Base-by-base conservation (phyloP, 2,329 filamentous ascomycete species). In the Cryphonectria naterciae region DNA sequence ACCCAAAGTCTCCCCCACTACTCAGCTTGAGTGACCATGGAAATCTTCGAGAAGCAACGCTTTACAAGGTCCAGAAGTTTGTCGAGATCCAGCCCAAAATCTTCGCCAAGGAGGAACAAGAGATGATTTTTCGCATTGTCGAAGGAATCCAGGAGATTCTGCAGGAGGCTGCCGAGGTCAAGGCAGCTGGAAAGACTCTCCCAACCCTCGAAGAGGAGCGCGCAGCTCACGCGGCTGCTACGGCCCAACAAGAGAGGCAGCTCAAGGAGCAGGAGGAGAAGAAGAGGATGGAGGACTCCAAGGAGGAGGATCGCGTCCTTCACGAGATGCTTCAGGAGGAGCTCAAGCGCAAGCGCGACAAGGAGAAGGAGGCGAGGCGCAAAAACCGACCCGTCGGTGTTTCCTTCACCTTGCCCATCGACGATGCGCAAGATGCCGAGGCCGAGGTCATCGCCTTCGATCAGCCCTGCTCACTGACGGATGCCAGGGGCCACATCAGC, bases 161-260 rank as follows among this genome's bases (percentile, higher is more conserved):
- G 4, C 94, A 98, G 80, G 93, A 97, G 79, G 93, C 93, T n/a
- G 93, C 94, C 1, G 86, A 91, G 74, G 89, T 91, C 39, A 92
- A 92, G 75, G 91, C 92, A 64, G 88, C 91, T 69, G 92, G 93
- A 43, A 88, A 90, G 69, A 88, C 94, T 73, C 83, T 97, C 22
- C 94, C 94, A 1, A 97, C 94, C 43, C 85, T 98, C 8, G 94
- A 97, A 77, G 94, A 97, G 76, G 95, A 98, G 80, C 89, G 95
- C 54, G 94, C 92, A 39, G 90, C 90, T 19, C 93, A 97, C 73
- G 93, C 97, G 81, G 92, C 92, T 32, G 89, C 88, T 35, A 84
- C 93, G 39, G 89, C 89, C 62, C 85, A 86, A 76, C 81, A 88
- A 67, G 92, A 87, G 75, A 83, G 83, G 80, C 87, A 85, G 77